Base-by-base conservation (phyloP, 352 stramenopile species). In the Globisporangium recalcitrans region DNA sequence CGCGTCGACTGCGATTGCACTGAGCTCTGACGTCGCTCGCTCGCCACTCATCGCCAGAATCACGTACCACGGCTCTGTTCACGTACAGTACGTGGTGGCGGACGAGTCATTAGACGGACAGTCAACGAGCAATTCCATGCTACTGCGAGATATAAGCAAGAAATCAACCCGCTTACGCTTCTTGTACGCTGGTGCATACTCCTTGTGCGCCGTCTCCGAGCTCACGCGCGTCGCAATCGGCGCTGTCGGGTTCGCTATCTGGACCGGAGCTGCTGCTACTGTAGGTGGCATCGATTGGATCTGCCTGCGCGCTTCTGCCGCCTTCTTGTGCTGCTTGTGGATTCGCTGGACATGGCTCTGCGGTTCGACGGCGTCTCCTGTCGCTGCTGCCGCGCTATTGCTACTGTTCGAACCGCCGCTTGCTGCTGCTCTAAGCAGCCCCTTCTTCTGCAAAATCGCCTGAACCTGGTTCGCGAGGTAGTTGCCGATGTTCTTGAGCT, bases 401-500 rank as follows among this genome's bases (percentile, higher is more conserved):
- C 19, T 71, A 47, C 3, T 40, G 13, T 19, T n/a, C 14, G 22
- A 27, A 7, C 2, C 22, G 40, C 27, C 58, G 27, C 24, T 26
- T 1, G 10, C 26, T 49, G 29, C 1, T 29, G 22, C 27, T 14
- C 26, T 31, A n/a, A 51, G 19, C 19, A 66, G 5, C 0, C 66
- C 65, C 40, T 77, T 63, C 55, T 77, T 86, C n/a, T 78, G 64
- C 21, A 95, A 61, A 44, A 93, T 87, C 16, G 77, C 66, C 52
- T 93, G 79, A 58, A 95, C 91, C 65, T 93, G 81, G 68, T 91
- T 91, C 51, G 82, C 82, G 60, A 95, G 77, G 71, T 91, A 95
- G 66, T 92, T 95, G 69, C 86, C 86, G 21, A 95, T 82, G 63
- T 90, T 76, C 42, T 70, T 67, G 36, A 95, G 70, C 61, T 77